Evolutionary conservation across 306 rosid genomes (phyloP).

Genomic region (Quercus mongolica): DNA sequence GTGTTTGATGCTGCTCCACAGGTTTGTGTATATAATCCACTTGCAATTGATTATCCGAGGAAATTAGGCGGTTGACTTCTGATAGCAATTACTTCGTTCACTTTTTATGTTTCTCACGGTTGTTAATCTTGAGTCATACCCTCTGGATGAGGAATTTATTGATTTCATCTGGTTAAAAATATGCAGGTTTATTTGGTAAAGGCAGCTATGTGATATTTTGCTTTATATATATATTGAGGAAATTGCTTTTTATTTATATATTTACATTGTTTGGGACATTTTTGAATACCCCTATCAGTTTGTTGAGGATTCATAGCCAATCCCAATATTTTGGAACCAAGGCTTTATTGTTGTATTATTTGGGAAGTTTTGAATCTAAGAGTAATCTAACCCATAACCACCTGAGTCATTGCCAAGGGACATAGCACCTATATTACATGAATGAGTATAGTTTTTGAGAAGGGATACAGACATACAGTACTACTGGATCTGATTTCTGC

Average conservation of each 20-base stretch:
- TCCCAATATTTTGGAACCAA: too few species aligned
- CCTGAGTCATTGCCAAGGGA: background rate
- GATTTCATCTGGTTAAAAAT: background rate
- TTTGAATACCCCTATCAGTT: too few species aligned
- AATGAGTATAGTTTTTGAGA: background rate
- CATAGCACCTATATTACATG: background rate
- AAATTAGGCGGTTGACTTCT: background rate
- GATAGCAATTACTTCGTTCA: background rate
- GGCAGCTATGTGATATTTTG: background rate
- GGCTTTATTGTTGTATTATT: background rate
- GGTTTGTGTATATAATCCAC: slow-evolving; percentile 48
- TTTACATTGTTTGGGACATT: too few species aligned
- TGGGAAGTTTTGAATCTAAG: background rate
- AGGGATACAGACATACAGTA: background rate
- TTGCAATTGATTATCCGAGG: slow-evolving; percentile 9
- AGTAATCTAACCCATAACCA: background rate
- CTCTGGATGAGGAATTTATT: background rate
- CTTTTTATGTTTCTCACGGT: background rate
- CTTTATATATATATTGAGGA: too few species aligned
- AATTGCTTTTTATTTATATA: too few species aligned
- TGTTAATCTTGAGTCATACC: background rate
- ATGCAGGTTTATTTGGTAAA: background rate
- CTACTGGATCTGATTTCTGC: background rate
- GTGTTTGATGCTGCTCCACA: slow-evolving; percentile 97
- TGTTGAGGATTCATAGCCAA: too few species aligned